Base-by-base conservation (phyloP, 768 basidiomycete species). In the Chalciporus piperatus region DNA sequence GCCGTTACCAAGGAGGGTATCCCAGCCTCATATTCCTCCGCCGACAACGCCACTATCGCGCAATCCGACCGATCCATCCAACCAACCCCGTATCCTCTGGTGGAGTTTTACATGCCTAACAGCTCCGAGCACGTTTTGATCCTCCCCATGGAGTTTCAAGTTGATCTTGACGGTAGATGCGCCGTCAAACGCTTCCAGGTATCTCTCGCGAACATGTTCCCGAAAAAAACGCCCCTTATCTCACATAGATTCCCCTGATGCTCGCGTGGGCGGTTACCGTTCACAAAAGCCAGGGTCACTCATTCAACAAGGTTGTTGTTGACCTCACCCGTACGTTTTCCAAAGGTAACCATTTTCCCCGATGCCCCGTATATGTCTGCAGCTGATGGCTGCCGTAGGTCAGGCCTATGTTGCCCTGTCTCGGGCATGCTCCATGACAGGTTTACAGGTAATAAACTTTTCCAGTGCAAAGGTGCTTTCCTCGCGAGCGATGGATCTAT, bases 231-330 rank as follows among this genome's bases (percentile, higher is more conserved):
- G 25, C 7, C 7, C 4, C 25, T 25, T 3, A 25, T 25, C 4
- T 22, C 13, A 25, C 23, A 13, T 4, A 51, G 50, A 23, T 51
- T 7, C 44, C 44, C 0, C 23, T 51, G n/a, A 30, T 16, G 12
- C 19, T 51, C 7, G 44, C 28, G 2, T 45, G 37, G 50, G 50
- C 50, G 4, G 23, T 51, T 13, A 51, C 44, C 3, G 25, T 51
- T 3, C 50, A 51, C 8, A 51, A 51, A 25, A 51, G 50, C 16
- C 50, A 51, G 12, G 50, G 50, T 2, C 50, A 51, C 7, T 45
- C 50, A 0, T 48, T 48, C 14, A 16, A 41, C 5, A 48, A 48
- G 20, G 27, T 48, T 4, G 11, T 48, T 10, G 22, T 48, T 6
- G 16, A 48, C 32, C 30, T 48, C 0, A 41, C 40, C 16, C 6